phyloP scores from a whole-genome alignment of 768 basidiomycete genomes.

The Multifurca ochricompacta region DNA sequence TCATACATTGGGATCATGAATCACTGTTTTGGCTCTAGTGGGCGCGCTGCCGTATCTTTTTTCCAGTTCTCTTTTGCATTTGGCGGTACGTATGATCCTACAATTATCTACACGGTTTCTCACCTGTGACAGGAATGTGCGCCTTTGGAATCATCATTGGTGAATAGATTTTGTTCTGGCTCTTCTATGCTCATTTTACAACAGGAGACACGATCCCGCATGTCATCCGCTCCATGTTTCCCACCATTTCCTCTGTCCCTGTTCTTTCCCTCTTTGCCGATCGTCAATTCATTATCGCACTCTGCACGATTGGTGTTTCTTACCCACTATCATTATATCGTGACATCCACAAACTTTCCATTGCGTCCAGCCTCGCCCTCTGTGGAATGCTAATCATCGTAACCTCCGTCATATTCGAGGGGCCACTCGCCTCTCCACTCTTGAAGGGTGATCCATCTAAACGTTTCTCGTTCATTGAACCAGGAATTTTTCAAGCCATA shows the following conservation, averaged over 20 bases:
- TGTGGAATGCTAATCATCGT: constrained; percentile 95
- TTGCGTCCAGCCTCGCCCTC: constrained; percentile 86
- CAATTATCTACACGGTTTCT: background rate
- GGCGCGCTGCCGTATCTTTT: constrained; percentile 90
- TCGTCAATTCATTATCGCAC: constrained; percentile 80
- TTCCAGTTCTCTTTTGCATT: constrained; percentile 98
- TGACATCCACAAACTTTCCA: constrained; percentile 94
- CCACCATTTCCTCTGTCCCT: constrained; percentile 52
- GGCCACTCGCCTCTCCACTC: constrained; percentile 62
- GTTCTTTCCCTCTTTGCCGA: constrained; percentile 72
- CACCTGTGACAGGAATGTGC: constrained; percentile 67
- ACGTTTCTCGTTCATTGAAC: constrained; percentile 66
- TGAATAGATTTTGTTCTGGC: constrained; percentile 19
- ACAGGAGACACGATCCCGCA: constrained; percentile 92
- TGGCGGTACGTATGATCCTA: constrained; percentile 52
- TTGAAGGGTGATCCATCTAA: constrained; percentile 71
- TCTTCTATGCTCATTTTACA: background rate
- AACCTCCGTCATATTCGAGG: constrained; percentile 72
- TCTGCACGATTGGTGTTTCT: constrained; percentile 83
- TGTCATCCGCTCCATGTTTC: constrained; percentile 83
- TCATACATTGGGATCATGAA: constrained; percentile 95
- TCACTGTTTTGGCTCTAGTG: constrained; percentile 83
- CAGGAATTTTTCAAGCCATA: constrained; percentile 89
- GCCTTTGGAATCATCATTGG: constrained; percentile 95
- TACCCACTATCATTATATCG: constrained; percentile 94